Base-by-base conservation (phyloP, 2,329 filamentous ascomycete genomes). In the Penicillium palitans region DNA sequence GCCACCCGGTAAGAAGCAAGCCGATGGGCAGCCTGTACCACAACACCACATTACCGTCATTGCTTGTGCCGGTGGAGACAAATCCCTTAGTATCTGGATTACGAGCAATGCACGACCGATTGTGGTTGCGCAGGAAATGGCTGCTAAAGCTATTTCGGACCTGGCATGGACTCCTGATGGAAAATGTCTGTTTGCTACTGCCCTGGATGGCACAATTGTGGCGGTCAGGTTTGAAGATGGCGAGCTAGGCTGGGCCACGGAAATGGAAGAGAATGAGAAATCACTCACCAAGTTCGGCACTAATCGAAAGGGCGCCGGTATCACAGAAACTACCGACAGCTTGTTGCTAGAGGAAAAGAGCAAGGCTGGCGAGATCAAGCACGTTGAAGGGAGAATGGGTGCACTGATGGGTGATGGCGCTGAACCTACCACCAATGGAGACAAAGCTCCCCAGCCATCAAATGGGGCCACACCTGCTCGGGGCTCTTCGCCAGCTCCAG, bases 71-170 rank as follows among this genome's bases (percentile, higher is more conserved):
- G 96, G 95, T 3, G 95, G 96, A 70, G 95, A 99, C 73, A 98
- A 97, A 76, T 95, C 93, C 2, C 78, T 99, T 42, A 97, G 91
- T 69, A 89, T 99, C 39, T 99, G 95, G 95, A 98, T 97, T 68
- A 99, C 96, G 1, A 96, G 92, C 70, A 96, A 91, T 25, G 93
- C 95, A 0, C 83, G 95, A 24, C 95, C 95, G 0, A 88, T 98
- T 21, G 88, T 97, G 21, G 92, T 98, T 52, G 83, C 92, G 10
- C 91, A 96, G 71, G 93, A 98, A 68, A 76, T 99, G 59, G 88
- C 91, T 19, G 87, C 86, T 42, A 99, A 99, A 73, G 90, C 95
- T 0, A 93, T 99, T 64, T 96, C 92, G 1, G 95, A 99, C 76
- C 80, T 99, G 53, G 87, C 93, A 0, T 99, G 95, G 95, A 90